These are phyloP conservation scores for Oryza coarctata DNA, from an alignment of 176 grass and related monocot genomes.

Conservation along the genomic window DNA sequence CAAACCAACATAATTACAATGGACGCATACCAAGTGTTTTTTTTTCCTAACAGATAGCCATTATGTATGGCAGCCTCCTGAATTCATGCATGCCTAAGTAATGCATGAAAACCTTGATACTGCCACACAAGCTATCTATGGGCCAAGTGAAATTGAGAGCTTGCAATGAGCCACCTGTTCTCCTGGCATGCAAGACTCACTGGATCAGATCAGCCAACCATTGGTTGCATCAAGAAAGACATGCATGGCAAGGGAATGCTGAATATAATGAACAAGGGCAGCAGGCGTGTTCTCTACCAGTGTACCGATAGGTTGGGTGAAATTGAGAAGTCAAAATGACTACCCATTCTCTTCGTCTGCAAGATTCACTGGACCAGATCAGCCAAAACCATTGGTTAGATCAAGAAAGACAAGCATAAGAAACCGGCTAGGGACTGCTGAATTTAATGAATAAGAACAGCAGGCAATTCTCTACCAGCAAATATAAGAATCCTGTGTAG, in stretches of 20 bases:
- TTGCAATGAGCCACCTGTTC: conserved; percentile 21
- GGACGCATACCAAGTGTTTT: background rate
- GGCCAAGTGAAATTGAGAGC: conserved; percentile 70
- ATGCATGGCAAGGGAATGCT: background rate
- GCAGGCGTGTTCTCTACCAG: background rate
- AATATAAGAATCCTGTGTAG: background rate
- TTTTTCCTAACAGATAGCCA: conserved; percentile 10
- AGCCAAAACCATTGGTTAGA: background rate
- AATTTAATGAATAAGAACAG: background rate
- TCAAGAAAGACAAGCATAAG: background rate
- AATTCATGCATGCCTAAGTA: conserved; percentile 51
- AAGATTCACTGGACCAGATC: conserved; percentile 46
- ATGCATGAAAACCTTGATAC: conserved; percentile 57
- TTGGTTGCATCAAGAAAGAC: background rate
- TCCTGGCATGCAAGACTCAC: conserved; percentile 48
- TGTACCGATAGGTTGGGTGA: background rate
- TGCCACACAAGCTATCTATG: conserved; percentile 46
- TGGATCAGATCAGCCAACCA: conserved; percentile 12
- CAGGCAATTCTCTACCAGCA: background rate
- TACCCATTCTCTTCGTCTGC: conserved; percentile 24
- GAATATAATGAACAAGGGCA: background rate
- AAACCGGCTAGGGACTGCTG: background rate
- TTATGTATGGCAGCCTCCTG: conserved; percentile 52
- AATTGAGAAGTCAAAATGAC: too few species aligned
- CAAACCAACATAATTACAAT: background rate